Evolutionary conservation across 768 basidiomycete genomes (phyloP), one percentile per base, ranked within the genome.

Genomic region (Termitomyces sp.): DNA sequence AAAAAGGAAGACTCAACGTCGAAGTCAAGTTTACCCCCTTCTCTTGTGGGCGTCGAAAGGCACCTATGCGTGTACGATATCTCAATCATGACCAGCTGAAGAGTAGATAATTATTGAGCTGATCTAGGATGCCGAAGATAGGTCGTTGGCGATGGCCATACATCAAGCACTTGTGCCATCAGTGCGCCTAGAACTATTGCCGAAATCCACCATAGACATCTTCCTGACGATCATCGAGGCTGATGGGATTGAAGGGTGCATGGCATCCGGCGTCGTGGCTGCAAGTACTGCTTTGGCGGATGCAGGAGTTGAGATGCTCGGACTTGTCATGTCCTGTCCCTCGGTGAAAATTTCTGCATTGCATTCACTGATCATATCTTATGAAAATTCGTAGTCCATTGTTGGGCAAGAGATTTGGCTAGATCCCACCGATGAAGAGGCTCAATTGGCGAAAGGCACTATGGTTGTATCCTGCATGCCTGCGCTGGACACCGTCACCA

Each of bases 11-110:
- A 50, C 71, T 99, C 49, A 98, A 94, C 56, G 90, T 99, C 7
- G 95, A 98, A 71, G 91, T 98, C 49, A 98, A 98, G 71, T 98
- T 95, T 63, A 82, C 95, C 2, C 97, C 97, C 0, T 99, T 96
- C 68, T 93, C 97, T 7, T 93, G 88, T 62, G 70, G 75, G 27
- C 79, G 76, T 15, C 76, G 96, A 60, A 78, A 89, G 65, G 87
- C 89, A 7, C 96, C 96, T 0, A 81, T 96, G 62, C 86, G 90
- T 58, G 96, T 96, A 71, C 72, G 88, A 66, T 3, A 59, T 51
- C 38, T 20, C 20, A 49, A 50, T 46, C 33, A 41, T 50, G 25
- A 27, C 48, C 27, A 51, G 22, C 62, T n/a, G n/a, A 33, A 51
- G 35, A 46, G 41, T 23, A 27, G 57, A 52, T 56, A 61, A 64